Evolutionary conservation across 2,329 filamentous ascomycete species (phyloP).

Genomic region (Pseudopithomyces maydicus): DNA sequence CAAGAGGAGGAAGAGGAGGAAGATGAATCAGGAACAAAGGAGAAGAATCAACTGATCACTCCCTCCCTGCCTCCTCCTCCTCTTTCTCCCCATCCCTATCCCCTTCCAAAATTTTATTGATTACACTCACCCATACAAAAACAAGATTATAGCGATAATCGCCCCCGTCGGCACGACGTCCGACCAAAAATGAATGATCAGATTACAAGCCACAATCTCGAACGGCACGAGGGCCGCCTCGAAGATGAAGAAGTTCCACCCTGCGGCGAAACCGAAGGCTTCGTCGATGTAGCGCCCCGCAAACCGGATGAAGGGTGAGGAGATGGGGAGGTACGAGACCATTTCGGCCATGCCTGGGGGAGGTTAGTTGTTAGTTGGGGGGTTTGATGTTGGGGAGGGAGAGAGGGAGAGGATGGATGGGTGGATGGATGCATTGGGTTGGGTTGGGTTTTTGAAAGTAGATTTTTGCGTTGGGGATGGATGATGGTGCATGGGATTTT

Average conservation of each 20-base stretch:
- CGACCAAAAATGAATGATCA: constrained; percentile 53
- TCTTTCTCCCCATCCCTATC: too few species aligned
- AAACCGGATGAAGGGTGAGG: constrained; percentile 78
- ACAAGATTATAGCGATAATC: constrained; percentile 65
- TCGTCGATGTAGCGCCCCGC: constrained; percentile 77
- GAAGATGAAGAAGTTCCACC: constrained; percentile 77
- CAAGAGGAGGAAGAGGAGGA: too few species aligned
- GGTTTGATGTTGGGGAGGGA: too few species aligned
- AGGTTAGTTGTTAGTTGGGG: too few species aligned
- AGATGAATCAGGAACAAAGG: too few species aligned
- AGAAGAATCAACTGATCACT: too few species aligned
- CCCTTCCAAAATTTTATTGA: neutral
- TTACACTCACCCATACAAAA: constrained; percentile 60
- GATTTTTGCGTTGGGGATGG: constrained; percentile 29
- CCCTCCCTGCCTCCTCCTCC: neutral
- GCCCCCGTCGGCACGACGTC: constrained; percentile 63
- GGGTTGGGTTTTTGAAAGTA: constrained; percentile 12
- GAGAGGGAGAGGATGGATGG: too few species aligned
- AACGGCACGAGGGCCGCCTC: constrained; percentile 71
- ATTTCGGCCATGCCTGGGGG: constrained; percentile 68
- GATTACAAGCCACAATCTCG: constrained; percentile 61
- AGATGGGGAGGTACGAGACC: constrained; percentile 77
- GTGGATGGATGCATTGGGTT: constrained; percentile 15
- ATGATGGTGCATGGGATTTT: too few species aligned
- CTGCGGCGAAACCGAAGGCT: constrained; percentile 73